Evolutionary conservation across 345 rosid species (phyloP), one percentile per base, ranked within the genome.

Genomic region (Euphorbia tirucalli): DNA sequence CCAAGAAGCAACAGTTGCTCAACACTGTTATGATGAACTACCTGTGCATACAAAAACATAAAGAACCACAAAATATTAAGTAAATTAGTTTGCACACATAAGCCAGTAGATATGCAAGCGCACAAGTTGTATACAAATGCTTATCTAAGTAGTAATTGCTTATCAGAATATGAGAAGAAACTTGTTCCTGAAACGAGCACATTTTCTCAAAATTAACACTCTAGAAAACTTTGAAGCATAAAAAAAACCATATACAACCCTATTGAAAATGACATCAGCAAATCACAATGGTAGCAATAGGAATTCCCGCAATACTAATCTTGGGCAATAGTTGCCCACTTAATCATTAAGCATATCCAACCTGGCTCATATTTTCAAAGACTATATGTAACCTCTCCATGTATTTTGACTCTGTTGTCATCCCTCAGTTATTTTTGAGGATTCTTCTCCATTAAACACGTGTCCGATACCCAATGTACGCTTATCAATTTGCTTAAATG

Each of bases 1-100:
- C 97, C 96, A 55, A 93, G 87, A 57, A 96, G 97, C 82, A 96
- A 81, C 76, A 96, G 96, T 85, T 96, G 99, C 82, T 93, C 99
- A 62, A 90, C 83, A 74, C 93, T 88, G 77, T 86, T 88, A 82
- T 96, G 97, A 76, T 90, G 90, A 74, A 90, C 89, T 30, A 93
- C 99, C 99, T 93, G 71, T 49, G 48, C 55, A 44, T 4, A 58
- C 72, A 74, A 70, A 21, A 64, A 73, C 24, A 60, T n/a, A 75
- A 74, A 65, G 52, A 74, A 41, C 44, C 27, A 7, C 46, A 68
- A 18, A 37, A 67, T 30, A 48, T 27, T 37, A 27, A 25, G 66
- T 21, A 32, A 66, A 66, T 72, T 32, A 54, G 11, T 59, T 27
- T n/a, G 39, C 31, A 30, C 24, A 3, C 35, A 69, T 32, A 52